Evolutionary conservation across 2,329 filamentous ascomycete genomes (phyloP), one percentile per base, ranked within the genome.

Genomic region (Ramularia collo-cygni): DNA sequence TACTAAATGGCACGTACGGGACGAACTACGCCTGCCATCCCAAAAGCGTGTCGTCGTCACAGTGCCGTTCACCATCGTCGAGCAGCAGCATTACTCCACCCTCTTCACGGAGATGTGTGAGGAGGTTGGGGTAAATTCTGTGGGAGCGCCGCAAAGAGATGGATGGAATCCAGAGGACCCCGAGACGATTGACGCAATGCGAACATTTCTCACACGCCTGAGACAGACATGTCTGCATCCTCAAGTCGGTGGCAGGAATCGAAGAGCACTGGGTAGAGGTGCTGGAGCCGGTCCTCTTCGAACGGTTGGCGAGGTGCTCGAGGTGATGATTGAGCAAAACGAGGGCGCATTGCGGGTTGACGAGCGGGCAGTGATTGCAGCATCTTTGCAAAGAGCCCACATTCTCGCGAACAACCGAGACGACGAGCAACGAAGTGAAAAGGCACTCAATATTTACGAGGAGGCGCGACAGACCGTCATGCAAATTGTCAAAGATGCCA

Each of bases 251-350:
- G 72, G 72, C 8, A 75, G 75, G 21, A 83, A 82, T 50, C 71
- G 81, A 10, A 75, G 74, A 46, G 74, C 76, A 0, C 63, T 85
- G 4, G 81, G 81, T 1, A 58, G 62, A 14, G 71, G 75, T 31
- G 77, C 72, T 35, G 72, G 71, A 38, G 21, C 21, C 10, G 79
- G 76, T 0, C 81, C 85, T 0, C 70, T 95, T 48, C 75, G 85
- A 9, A 93, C 89, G 1, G 82, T 95, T 2, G 76, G 81, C 13
- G 85, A 96, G 61, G 90, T 96, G 1, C 69, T 98, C 8, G 81
- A 87, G 48, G 79, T 33, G n/a, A 95, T 98, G 90, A 82, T 95
- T 42, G 87, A 95, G 40, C 81, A 90, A 55, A 88, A 83, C 30
- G 84, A 90, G 42, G 69, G 68, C 4, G 59, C 65, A 1, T 75